phyloP scores from a whole-genome alignment of 2,329 filamentous ascomycete species.

The Pezicula neosporulosa region DNA sequence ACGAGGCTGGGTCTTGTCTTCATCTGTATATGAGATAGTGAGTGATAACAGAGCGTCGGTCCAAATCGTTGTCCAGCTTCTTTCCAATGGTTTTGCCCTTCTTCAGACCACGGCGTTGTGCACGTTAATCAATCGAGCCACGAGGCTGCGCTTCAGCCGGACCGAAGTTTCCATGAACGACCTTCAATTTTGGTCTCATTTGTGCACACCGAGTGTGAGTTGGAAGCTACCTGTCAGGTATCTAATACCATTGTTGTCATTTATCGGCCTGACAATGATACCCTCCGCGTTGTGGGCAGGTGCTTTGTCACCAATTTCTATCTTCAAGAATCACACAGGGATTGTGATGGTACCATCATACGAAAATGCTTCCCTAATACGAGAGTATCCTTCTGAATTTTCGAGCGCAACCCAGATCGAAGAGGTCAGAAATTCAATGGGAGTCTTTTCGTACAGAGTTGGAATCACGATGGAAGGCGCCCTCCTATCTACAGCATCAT shows the following conservation, averaged over 20 bases:
- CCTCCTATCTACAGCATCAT: background rate
- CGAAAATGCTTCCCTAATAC: slow-evolving; percentile 1
- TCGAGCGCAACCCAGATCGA: background rate
- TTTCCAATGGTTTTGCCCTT: slow-evolving; percentile 2
- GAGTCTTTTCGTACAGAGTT: background rate
- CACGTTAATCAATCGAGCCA: slow-evolving; percentile 4
- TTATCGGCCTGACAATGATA: background rate
- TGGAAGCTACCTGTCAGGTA: slow-evolving; percentile 3
- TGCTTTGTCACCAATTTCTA: slow-evolving; percentile 2
- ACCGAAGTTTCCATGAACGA: background rate
- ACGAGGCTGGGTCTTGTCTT: too few relatives aligned
- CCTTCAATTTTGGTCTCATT: slow-evolving; percentile 4
- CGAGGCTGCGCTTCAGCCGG: slow-evolving; percentile 1
- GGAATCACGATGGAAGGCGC: background rate
- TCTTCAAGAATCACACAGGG: background rate
- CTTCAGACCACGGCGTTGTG: slow-evolving; percentile 3
- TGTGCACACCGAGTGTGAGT: background rate
- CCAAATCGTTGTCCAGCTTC: slow-evolving; percentile 7
- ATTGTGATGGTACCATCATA: background rate
- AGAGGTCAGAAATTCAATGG: background rate
- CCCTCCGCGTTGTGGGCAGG: slow-evolving; percentile 6
- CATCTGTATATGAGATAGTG: slow-evolving; percentile 1
- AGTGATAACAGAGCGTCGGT: slow-evolving; percentile 3
- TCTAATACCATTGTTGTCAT: background rate
- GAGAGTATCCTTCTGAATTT: background rate